Base-by-base conservation (phyloP, 495 filamentous ascomycete genomes). In the Penicillium tannophilum region DNA sequence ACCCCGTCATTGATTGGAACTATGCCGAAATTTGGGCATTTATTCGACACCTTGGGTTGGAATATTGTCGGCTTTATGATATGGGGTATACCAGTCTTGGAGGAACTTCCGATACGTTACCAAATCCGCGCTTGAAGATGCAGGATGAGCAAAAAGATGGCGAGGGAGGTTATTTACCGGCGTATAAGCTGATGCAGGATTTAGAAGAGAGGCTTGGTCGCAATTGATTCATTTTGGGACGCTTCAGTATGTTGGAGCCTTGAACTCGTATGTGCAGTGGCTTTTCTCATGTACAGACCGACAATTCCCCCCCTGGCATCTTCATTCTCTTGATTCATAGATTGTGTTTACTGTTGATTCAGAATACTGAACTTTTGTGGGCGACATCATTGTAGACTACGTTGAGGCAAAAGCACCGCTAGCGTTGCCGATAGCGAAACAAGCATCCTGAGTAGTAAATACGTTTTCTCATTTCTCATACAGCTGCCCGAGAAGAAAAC, bases 1-100 rank as follows among this genome's bases (percentile, higher is more conserved):
- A 98, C 76, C 94, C 94, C 0, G 89, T 98, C 9, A 91, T 98
- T 67, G 94, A 98, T 67, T 97, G 94, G 95, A 90, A 93, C 71
- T 98, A 97, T 76, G 85, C 85, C 16, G 93, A 98, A 72, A 92
- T 98, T 56, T 96, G 94, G 95, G 83, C 87, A 6, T 97, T 97
- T 64, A 90, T 97, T 59, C 84, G 91, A 14, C 84, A 89, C 59
- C 72, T 97, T 26, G 78, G 83, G 2, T 82, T 97, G 19, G 81
- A 83, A 16, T 98, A 93, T 63, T 98, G 94, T 68, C 72, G 78
- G 14, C 80, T 98, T 7, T 98, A 98, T 69, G 89, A 97, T 66
- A 78, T 78, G 58, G 90, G 90, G 6, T 95, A 92, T 69, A 95
- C 94, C 4, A 91, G 87, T 46, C 77, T 98, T 7, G 94, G 94